Percentiles rank a stretch among this genome's conserved stretches.
Conservation (phyloP, 345 rosid species). For the Raphanus raphanistrum region DNA sequence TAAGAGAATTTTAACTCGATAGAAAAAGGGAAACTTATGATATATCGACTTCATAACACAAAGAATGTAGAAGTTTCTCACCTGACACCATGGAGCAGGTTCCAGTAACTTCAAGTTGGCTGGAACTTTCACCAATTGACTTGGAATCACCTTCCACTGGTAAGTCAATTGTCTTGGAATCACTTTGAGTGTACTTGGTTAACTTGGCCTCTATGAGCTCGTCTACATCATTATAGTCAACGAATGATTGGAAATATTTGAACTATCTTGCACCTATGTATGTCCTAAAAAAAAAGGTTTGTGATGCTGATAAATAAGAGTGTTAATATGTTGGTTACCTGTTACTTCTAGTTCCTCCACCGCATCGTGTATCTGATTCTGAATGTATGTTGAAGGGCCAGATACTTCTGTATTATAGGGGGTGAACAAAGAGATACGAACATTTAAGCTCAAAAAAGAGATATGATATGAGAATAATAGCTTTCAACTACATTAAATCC, state of each 20-base stretch:
- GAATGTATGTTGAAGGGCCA: background rate
- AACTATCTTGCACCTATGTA: background rate
- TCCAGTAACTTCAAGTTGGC: background rate
- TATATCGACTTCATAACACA: background rate
- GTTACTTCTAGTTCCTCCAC: background rate
- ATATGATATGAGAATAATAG: background rate
- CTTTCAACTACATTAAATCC: background rate
- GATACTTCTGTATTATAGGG: slow-evolving; percentile 6
- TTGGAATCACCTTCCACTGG: background rate
- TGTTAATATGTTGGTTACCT: slow-evolving; percentile 11
- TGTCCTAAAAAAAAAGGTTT: background rate
- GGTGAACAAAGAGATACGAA: background rate
- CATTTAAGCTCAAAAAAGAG: background rate
- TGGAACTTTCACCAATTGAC: background rate
- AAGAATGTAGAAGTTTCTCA: background rate
- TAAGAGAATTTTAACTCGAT: background rate
- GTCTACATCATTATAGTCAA: slow-evolving; percentile 1
- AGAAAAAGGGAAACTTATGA: background rate
- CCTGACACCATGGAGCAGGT: background rate
- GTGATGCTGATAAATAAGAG: background rate
- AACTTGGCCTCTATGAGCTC: slow-evolving; percentile 6
- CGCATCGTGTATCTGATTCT: background rate
- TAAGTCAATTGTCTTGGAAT: background rate
- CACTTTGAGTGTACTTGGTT: background rate
- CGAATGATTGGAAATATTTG: background rate